A percentile compares a stretch with the other conserved stretches of the same genome.
phyloP scores from a whole-genome alignment of 805 yeast genomes.

The Candida silvatica region DNA sequence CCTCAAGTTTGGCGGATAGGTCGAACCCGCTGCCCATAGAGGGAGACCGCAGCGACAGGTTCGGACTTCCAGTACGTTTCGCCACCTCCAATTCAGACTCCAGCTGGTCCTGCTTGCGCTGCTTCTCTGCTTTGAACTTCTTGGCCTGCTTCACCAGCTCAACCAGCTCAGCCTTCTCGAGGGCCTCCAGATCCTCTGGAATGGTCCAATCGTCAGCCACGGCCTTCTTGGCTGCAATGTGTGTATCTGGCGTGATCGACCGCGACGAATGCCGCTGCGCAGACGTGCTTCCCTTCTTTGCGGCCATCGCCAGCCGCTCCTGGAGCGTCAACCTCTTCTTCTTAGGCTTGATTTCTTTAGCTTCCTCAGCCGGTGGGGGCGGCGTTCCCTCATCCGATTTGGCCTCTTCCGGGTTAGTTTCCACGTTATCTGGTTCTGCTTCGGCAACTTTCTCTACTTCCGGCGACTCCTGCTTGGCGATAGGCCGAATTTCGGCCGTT shows the following conservation, averaged over 20 bases:
- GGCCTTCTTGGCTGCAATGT: conserved; percentile 8
- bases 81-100: conserved; percentile 5
- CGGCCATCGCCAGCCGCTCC: conserved; percentile 80
- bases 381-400: too few species aligned
- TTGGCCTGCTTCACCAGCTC: background rate
- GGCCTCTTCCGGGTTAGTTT: too few species aligned
- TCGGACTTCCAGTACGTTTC: too few species aligned
- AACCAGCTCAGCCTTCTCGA: conserved; percentile 9
- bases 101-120: conserved; percentile 1
- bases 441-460: too few species aligned
- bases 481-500: too few species aligned
- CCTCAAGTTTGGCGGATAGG: conserved; percentile 27
- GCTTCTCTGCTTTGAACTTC: background rate
- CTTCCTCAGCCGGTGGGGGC: too few species aligned
- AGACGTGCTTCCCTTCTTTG: conserved; percentile 30
- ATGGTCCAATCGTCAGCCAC: conserved; percentile 12
- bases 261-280: background rate
- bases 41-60: too few species aligned
- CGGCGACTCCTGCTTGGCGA: too few species aligned
- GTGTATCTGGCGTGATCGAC: background rate
- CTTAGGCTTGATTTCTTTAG: too few species aligned
- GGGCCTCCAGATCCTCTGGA: background rate
- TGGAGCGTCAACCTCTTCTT: conserved; percentile 70
- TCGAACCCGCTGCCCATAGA: too few species aligned
- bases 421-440: too few species aligned